Evolutionary conservation across 345 rosid species (phyloP).

Genomic region (Hibiscus syriacus): DNA sequence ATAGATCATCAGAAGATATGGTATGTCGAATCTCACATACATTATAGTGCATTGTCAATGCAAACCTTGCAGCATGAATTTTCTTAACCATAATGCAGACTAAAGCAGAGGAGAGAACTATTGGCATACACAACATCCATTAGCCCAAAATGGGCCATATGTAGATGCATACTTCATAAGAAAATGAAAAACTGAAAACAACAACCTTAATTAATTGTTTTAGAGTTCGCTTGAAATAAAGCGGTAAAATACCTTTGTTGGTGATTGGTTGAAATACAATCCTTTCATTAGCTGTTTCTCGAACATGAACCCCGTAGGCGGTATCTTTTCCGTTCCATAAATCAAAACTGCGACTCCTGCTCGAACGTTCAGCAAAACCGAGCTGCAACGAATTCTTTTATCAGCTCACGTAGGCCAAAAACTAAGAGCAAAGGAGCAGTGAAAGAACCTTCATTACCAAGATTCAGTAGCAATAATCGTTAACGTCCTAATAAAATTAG

Average conservation of each 20-base stretch:
- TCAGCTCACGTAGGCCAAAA: slow-evolving; percentile 9
- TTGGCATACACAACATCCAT: neutral
- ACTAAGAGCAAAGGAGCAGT: neutral
- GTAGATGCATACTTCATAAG: neutral
- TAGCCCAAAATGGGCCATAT: neutral
- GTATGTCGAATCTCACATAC: neutral
- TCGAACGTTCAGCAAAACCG: slow-evolving; percentile 86
- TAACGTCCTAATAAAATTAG: neutral
- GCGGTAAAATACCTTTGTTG: slow-evolving; percentile 54
- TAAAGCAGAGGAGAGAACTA: neutral
- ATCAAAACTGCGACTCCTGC: slow-evolving; percentile 73
- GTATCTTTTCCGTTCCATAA: slow-evolving; percentile 77
- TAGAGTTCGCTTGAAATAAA: no score
- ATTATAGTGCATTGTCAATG: neutral
- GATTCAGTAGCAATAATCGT: neutral
- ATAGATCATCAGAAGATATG: neutral
- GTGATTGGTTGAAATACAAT: slow-evolving; percentile 85
- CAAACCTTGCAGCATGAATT: neutral
- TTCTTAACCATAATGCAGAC: neutral
- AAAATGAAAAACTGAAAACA: neutral
- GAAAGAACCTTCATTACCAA: neutral
- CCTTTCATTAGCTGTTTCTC: slow-evolving; percentile 88
- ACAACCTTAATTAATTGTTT: no score
- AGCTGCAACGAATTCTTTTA: slow-evolving; percentile 48
- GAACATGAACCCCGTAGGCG: slow-evolving; percentile 93